Percentiles rank a stretch among this genome's conserved stretches.
phyloP scores from a whole-genome alignment of 2,329 filamentous ascomycete genomes.

The Alternaria sp. region DNA sequence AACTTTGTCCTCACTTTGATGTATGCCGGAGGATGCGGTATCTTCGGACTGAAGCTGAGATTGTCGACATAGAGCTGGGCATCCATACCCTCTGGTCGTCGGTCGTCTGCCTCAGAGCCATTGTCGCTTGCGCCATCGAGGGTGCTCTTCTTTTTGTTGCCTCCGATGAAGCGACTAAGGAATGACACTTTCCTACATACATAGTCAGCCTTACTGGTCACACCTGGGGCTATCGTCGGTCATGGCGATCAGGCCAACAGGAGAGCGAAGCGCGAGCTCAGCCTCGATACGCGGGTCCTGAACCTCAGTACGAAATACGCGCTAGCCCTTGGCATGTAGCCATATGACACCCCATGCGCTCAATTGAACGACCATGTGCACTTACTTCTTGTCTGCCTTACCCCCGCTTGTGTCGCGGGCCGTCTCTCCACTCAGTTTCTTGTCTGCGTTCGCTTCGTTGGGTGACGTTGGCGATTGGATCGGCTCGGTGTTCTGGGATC shows the following conservation, averaged over 20 bases:
- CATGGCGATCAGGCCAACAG: conserved; percentile 9
- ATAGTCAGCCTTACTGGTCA: conserved; percentile 24
- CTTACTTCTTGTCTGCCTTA: conserved; percentile 49
- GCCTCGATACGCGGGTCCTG: conserved; percentile 1
- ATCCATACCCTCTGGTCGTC: conserved; percentile 78
- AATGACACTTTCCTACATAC: conserved; percentile 81
- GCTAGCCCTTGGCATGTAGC: neutral
- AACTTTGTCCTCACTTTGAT: conserved; percentile 83
- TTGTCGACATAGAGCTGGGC: conserved; percentile 79
- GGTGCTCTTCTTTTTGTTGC: conserved; percentile 73
- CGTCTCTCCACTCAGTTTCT: conserved; percentile 37
- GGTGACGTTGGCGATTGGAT: conserved; percentile 38
- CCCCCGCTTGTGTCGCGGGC: conserved; percentile 27
- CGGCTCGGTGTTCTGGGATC: conserved; percentile 53
- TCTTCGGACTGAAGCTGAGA: conserved; percentile 78
- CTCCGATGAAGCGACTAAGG: conserved; percentile 81
- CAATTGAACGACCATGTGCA: conserved; percentile 3
- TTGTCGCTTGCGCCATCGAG: conserved; percentile 61
- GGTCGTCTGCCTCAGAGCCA: conserved; percentile 73
- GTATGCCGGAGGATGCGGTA: conserved; percentile 89
- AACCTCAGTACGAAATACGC: neutral
- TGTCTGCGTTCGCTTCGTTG: conserved; percentile 59
- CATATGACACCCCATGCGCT: neutral
- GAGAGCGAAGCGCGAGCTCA: neutral
- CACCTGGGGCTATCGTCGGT: conserved; percentile 43